Conservation (phyloP, 176 grass and related monocot species). For the Zoysia pacifica region DNA sequence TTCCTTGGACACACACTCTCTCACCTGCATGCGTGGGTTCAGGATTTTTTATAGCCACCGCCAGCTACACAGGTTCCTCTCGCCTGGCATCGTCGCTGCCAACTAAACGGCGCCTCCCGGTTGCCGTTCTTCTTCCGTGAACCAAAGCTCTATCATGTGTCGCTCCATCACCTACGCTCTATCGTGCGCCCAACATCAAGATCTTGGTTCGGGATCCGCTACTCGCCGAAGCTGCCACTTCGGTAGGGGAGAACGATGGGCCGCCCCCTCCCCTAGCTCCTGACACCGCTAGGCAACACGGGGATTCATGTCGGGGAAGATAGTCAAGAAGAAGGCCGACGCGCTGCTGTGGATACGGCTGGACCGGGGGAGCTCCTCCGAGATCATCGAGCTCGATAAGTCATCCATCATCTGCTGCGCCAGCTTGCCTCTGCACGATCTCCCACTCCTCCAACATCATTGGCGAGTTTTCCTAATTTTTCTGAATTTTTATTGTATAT, state of each 20-base stretch:
- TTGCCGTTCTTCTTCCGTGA: too few relatives aligned
- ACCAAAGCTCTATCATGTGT: too few relatives aligned
- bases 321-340: constrained; percentile 77
- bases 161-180: too few relatives aligned
- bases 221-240: neutral
- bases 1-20: too few relatives aligned
- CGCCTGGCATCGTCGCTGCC: too few relatives aligned
- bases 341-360: constrained; percentile 79
- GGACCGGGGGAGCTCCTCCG: constrained; percentile 65
- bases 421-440: constrained; percentile 67
- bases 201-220: too few relatives aligned
- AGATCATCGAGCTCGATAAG: constrained; percentile 90
- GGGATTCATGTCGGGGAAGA: constrained; percentile 37
- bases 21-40: too few relatives aligned
- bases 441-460: constrained; percentile 96
- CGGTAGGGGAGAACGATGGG: neutral
- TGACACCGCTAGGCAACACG: neutral
- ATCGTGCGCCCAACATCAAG: too few relatives aligned
- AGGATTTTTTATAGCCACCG: too few relatives aligned
- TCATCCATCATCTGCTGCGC: constrained; percentile 67
- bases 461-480: constrained; percentile 44
- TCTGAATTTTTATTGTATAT: too few relatives aligned
- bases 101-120: too few relatives aligned
- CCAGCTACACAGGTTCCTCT: too few relatives aligned
- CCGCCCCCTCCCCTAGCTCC: constrained; percentile 2